Conservation (phyloP, 306 rosid genomes). For the Argentina anserina region DNA sequence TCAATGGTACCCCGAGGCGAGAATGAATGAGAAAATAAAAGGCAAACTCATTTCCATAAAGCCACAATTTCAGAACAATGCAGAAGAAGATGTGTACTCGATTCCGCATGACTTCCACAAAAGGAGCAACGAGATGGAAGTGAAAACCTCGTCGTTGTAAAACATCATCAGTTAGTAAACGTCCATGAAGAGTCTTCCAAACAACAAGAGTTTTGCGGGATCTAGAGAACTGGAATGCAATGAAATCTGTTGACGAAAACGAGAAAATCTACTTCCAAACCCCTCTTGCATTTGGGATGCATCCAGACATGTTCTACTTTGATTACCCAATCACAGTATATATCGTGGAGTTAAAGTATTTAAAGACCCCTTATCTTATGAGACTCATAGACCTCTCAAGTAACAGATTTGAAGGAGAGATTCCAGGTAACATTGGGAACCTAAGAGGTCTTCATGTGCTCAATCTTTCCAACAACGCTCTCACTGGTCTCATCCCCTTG, state of each 20-base stretch:
- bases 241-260: conserved; percentile 1
- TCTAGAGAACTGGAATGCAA: conserved; percentile 4
- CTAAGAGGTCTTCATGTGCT: conserved; percentile 18
- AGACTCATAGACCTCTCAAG: not conserved
- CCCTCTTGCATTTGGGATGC: not conserved
- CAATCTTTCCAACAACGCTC: conserved; percentile 6
- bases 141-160: too few species aligned
- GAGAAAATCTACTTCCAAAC: not conserved
- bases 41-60: too few species aligned
- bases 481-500: conserved; percentile 8
- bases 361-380: not conserved
- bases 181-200: too few species aligned
- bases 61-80: too few species aligned
- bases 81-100: too few species aligned
- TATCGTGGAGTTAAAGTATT: not conserved
- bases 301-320: not conserved
- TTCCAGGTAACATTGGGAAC: not conserved
- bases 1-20: too few species aligned
- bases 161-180: too few species aligned
- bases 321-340: not conserved
- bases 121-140: too few species aligned
- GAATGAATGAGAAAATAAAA: too few species aligned
- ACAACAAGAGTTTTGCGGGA: too few species aligned
- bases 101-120: too few species aligned
- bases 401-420: conserved; percentile 11